Percentiles rank a stretch among this genome's conserved stretches.
These are phyloP conservation scores for Isatis tinctoria DNA, from an alignment of 345 rosid genomes.

Conservation along the genomic window DNA sequence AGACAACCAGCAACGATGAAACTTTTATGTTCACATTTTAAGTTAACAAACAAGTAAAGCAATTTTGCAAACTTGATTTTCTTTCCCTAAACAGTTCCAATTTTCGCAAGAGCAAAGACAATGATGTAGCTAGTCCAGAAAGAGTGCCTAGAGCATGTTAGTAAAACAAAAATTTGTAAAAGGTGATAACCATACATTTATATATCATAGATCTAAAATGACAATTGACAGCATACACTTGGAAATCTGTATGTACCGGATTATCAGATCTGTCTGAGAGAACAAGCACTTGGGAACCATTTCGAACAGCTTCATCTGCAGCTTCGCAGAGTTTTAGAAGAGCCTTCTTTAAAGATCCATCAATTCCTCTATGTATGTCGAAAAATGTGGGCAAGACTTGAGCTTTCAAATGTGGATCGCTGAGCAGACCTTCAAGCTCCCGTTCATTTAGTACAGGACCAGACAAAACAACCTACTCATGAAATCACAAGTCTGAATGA, in stretches of 20 bases:
- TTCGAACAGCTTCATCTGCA: constrained; percentile 97
- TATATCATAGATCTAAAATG: constrained; percentile 2
- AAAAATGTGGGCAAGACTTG: constrained; percentile 68
- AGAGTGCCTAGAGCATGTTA: background rate
- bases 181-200: constrained; percentile 5
- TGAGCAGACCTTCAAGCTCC: constrained; percentile 81
- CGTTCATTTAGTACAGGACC: constrained; percentile 93
- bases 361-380: constrained; percentile 89
- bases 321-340: constrained; percentile 81
- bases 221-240: constrained; percentile 1
- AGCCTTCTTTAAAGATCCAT: constrained; percentile 77
- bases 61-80: background rate
- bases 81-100: constrained; percentile 1
- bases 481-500: constrained; percentile 6
- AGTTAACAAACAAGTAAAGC: background rate
- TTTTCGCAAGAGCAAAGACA: constrained; percentile 1
- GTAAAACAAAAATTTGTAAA: background rate
- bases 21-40: background rate
- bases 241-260: constrained; percentile 48
- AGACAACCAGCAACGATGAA: constrained; percentile 10
- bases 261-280: constrained; percentile 85
- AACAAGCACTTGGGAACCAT: constrained; percentile 91
- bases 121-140: background rate
- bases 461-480: constrained; percentile 69
- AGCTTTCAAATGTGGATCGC: constrained; percentile 66